Evolutionary conservation across 768 basidiomycete species (phyloP).

Genomic region (Boletus vermiculosoides): DNA sequence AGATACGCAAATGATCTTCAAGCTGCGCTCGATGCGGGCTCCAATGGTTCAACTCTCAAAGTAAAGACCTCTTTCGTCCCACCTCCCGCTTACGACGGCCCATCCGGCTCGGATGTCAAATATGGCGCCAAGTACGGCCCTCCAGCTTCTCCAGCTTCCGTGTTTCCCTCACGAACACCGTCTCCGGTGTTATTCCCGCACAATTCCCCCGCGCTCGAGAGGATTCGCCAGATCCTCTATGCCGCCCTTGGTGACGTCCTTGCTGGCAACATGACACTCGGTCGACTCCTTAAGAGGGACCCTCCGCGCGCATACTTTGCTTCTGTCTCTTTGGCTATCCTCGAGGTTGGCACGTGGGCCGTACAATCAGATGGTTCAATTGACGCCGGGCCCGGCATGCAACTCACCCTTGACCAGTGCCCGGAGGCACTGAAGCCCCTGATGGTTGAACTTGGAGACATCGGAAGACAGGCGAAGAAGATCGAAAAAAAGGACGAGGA

Average conservation of each 20-base stretch:
- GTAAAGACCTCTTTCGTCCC: conserved; percentile 65
- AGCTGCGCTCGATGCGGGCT: conserved; percentile 71
- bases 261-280: conserved; percentile 52
- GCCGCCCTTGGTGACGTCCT: conserved; percentile 74
- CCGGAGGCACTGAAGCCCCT: conserved; percentile 64
- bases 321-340: conserved; percentile 68
- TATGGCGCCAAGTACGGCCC: conserved; percentile 6
- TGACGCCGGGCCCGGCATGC: conserved; percentile 48
- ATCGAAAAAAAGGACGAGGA: conserved; percentile 56
- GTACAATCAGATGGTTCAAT: conserved; percentile 49
- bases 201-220: conserved; percentile 55
- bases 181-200: conserved; percentile 46
- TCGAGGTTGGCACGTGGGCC: conserved; percentile 58
- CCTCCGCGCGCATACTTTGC: conserved; percentile 78
- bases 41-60: conserved; percentile 31
- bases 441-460: conserved; percentile 60
- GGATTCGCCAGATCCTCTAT: conserved; percentile 87
- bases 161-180: conserved; percentile 40
- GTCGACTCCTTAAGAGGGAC: conserved; percentile 55
- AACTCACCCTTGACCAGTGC: conserved; percentile 58
- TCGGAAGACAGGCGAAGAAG: conserved; percentile 49
- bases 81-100: conserved; percentile 60
- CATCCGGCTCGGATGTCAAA: conserved; percentile 19
- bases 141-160: conserved; percentile 24
- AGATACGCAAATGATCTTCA: conserved; percentile 74